Conservation (phyloP, 805 yeast genomes). For the Nakazawaea wickerhamii region DNA sequence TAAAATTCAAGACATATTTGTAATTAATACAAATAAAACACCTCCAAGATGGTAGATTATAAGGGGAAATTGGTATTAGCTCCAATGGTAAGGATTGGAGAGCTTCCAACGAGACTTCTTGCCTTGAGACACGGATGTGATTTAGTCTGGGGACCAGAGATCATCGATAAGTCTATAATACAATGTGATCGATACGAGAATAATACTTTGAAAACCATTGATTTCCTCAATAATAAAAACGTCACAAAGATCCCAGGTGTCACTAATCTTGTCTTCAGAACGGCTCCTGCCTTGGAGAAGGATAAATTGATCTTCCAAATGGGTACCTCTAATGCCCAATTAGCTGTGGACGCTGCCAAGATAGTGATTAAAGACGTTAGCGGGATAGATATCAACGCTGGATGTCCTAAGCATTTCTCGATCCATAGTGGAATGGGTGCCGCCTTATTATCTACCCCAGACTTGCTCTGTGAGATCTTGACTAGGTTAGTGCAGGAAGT, state of each 20-base stretch:
- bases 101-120: conserved; percentile 80
- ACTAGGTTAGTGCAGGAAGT: conserved; percentile 66
- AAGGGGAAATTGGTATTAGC: conserved; percentile 81
- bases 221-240: conserved; percentile 41
- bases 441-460: conserved; percentile 80
- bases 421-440: conserved; percentile 98
- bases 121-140: conserved; percentile 87
- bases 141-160: conserved; percentile 95
- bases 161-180: conserved; percentile 78
- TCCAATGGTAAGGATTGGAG: conserved; percentile 97
- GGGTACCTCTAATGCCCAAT: conserved; percentile 78
- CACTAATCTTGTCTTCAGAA: conserved; percentile 64
- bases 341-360: conserved; percentile 86
- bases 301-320: conserved; percentile 77
- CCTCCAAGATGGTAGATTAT: conserved; percentile 50
- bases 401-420: conserved; percentile 96
- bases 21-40: background rate
- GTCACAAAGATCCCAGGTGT: conserved; percentile 40
- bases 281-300: conserved; percentile 57
- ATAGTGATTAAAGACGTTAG: conserved; percentile 80
- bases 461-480: conserved; percentile 64
- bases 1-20: background rate
- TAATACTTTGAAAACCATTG: conserved; percentile 50
- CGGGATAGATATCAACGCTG: conserved; percentile 92
- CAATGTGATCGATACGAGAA: conserved; percentile 65